Percentiles rank a stretch among this genome's conserved stretches.
These are phyloP conservation scores for Leptomonas seymouri DNA, from an alignment of 208 protist species.

Conservation along the genomic window DNA sequence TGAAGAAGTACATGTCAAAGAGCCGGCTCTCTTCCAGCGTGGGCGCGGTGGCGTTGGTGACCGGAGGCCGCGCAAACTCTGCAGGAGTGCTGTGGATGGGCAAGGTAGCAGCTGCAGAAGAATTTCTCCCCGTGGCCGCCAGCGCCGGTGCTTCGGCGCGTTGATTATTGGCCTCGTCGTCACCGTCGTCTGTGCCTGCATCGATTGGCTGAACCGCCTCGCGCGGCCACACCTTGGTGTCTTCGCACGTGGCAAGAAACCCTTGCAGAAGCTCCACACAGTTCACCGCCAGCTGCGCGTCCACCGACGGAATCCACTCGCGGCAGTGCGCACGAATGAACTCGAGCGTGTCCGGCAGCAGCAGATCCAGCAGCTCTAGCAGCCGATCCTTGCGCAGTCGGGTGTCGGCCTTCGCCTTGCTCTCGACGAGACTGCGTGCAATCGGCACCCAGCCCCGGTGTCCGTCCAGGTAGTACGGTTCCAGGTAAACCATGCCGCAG, in stretches of 20 bases:
- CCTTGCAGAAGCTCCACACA: slow-evolving; percentile 91
- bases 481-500: slow-evolving; percentile 99
- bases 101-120: slow-evolving; percentile 13
- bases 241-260: slow-evolving; percentile 63
- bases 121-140: slow-evolving; percentile 17
- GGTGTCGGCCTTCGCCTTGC: slow-evolving; percentile 50
- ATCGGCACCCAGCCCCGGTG: slow-evolving; percentile 90
- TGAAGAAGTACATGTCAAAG: slow-evolving; percentile 95
- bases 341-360: slow-evolving; percentile 85
- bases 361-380: slow-evolving; percentile 66
- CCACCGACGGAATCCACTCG: slow-evolving; percentile 90
- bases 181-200: slow-evolving; percentile 28
- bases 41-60: slow-evolving; percentile 51
- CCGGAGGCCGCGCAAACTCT: slow-evolving; percentile 71
- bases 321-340: slow-evolving; percentile 87
- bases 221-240: slow-evolving; percentile 56
- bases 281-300: slow-evolving; percentile 91
- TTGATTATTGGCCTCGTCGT: slow-evolving; percentile 30
- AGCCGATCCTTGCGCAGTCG: slow-evolving; percentile 66
- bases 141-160: slow-evolving; percentile 7
- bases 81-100: slow-evolving; percentile 42
- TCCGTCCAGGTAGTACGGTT: slow-evolving; percentile 93
- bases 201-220: slow-evolving; percentile 45
- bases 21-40: slow-evolving; percentile 60
- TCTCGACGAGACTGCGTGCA: slow-evolving; percentile 60